Evolutionary conservation across 352 stramenopile genomes (phyloP), one percentile per base, ranked within the genome.

Genomic region (Pythium folliculosum): DNA sequence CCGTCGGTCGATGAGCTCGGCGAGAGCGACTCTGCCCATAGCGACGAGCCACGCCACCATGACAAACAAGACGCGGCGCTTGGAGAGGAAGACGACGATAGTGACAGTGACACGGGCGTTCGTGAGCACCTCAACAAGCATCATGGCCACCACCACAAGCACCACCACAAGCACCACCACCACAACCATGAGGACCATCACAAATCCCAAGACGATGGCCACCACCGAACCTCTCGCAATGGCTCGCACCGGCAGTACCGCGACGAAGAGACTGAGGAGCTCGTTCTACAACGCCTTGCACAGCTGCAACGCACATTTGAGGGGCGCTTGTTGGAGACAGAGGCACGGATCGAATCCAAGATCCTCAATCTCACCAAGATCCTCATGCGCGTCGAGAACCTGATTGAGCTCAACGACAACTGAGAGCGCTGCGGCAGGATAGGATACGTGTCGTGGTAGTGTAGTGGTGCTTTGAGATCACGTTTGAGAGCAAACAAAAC

Each of bases 291-390:
- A 52, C 80, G 84, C 21, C 56, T 93, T 10, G 67, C 75, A 12
- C 72, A 88, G 21, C 80, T 93, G 65, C 80, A 93, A 52, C 77
- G 78, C 17, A 77, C 65, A 6, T 84, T 81, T n/a, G 80, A 93
- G 35, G 75, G 81, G 4, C 77, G 77, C 1, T 59, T 93, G 51
- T 21, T 80, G 23, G 82, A 89, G 57, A 88, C 81, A 1, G 84
- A 93, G 61, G 72, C 82, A 35, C 77, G 82, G 7, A 70, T 91
- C n/a, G 84, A 93, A 50, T 66, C 76, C 4, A 91, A 91, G 62
- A 57, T 93, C 5, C 75, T 87, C 60, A 78, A 84, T 51, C 64
- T 93, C 16, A 86, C 77, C 47, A 91, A 90, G 67, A 86, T 90
- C 48, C 64, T 93, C 32, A 68, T 88, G 44, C 77, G 80, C 13